A percentile compares a stretch with the other conserved stretches of the same genome.
These are phyloP conservation scores for Phytophthora kernoviae DNA, from an alignment of 352 stramenopile species.

Conservation along the genomic window DNA sequence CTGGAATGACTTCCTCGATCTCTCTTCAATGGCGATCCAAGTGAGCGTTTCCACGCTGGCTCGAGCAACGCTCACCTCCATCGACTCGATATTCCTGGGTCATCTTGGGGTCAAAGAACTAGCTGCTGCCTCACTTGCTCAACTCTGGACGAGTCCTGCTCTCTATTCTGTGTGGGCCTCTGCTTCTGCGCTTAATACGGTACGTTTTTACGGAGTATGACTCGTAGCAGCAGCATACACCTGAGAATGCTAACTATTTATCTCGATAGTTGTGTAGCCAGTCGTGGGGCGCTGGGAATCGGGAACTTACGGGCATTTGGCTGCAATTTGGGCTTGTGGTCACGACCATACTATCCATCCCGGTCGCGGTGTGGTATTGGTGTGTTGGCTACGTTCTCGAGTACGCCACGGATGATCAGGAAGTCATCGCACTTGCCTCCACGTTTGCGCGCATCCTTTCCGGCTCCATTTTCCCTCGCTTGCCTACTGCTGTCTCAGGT, in stretches of 20 bases:
- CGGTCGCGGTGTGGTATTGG: constrained; percentile 77
- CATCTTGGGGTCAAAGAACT: constrained; percentile 78
- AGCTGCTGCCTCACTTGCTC: constrained; percentile 67
- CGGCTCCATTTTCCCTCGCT: constrained; percentile 65
- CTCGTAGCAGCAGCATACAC: not conserved
- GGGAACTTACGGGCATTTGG: constrained; percentile 74
- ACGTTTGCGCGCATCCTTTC: constrained; percentile 68
- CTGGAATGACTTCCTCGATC: constrained; percentile 61
- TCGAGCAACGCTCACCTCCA: constrained; percentile 64
- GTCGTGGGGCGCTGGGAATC: constrained; percentile 69
- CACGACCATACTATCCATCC: constrained; percentile 57
- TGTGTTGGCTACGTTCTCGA: constrained; percentile 61
- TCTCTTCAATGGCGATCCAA: constrained; percentile 68
- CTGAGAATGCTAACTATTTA: not conserved
- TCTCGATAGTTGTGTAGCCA: constrained; percentile 62
- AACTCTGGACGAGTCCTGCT: constrained; percentile 69
- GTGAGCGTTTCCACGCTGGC: constrained; percentile 69
- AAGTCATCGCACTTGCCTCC: constrained; percentile 59
- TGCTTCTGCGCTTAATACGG: constrained; percentile 66
- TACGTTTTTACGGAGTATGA: constrained; percentile 18
- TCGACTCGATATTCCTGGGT: constrained; percentile 79
- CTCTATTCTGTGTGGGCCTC: constrained; percentile 73
- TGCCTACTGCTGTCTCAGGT: constrained; percentile 70
- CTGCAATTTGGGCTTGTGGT: constrained; percentile 71
- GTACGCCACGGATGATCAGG: constrained; percentile 63